Evolutionary conservation across 2,329 filamentous ascomycete species (phyloP).

Genomic region (Colletotrichum scovillei): DNA sequence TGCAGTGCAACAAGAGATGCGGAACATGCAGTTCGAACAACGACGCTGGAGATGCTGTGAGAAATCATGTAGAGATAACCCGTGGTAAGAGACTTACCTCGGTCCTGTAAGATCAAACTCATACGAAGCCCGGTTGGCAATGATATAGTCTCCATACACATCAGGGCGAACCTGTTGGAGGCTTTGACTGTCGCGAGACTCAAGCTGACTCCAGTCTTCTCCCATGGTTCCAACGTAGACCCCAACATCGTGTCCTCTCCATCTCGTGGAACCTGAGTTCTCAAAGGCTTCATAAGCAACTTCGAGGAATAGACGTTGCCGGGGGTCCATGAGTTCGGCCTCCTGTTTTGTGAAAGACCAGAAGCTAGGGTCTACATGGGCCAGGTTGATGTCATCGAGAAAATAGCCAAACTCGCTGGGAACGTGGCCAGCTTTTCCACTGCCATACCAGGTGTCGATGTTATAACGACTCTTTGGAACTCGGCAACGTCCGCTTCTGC

Average conservation of each 20-base stretch:
- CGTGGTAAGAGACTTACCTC: slow-evolving; percentile 37
- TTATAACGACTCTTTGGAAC: slow-evolving; percentile 44
- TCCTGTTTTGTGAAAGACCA: slow-evolving; percentile 45
- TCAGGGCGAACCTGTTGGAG: slow-evolving; percentile 38
- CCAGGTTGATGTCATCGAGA: slow-evolving; percentile 41
- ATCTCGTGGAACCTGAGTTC: slow-evolving; percentile 39
- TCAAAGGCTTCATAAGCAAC: slow-evolving; percentile 35
- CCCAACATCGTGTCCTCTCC: slow-evolving; percentile 42
- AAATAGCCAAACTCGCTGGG: slow-evolving; percentile 42
- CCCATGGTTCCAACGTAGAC: slow-evolving; percentile 45
- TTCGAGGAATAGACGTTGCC: slow-evolving; percentile 34
- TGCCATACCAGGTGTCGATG: slow-evolving; percentile 39
- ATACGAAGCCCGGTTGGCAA: slow-evolving; percentile 48
- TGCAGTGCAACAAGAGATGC: slow-evolving; percentile 49
- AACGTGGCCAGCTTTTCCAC: slow-evolving; percentile 22
- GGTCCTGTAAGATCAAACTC: slow-evolving; percentile 48
- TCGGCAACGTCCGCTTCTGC: slow-evolving; percentile 38
- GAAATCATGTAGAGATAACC: background rate
- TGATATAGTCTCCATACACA: slow-evolving; percentile 39
- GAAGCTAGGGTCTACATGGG: slow-evolving; percentile 45
- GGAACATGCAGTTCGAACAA: slow-evolving; percentile 54
- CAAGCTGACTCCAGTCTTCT: slow-evolving; percentile 41
- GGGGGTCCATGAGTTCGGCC: slow-evolving; percentile 37
- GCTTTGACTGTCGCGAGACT: slow-evolving; percentile 36
- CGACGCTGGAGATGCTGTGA: slow-evolving; percentile 36